phyloP scores from a whole-genome alignment of 179 eudicot species.

The Pouteria campechiana region DNA sequence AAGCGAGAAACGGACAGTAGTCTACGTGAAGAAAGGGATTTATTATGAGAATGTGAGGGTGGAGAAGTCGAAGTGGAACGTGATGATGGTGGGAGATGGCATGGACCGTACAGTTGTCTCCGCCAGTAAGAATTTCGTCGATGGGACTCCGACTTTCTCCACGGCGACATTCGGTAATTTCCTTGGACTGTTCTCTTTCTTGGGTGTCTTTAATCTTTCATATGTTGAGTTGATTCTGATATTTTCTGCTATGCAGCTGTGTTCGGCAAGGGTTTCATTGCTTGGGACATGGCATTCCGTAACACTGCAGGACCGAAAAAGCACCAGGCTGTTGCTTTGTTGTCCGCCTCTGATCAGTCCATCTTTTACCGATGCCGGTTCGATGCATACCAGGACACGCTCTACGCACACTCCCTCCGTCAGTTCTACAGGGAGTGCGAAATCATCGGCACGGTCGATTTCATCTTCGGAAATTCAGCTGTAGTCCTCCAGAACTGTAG shows the following conservation, averaged over 20 bases:
- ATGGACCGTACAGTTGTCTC: slow-evolving; percentile 20
- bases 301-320: slow-evolving; percentile 30
- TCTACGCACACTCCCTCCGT: slow-evolving; percentile 23
- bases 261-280: slow-evolving; percentile 24
- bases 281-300: slow-evolving; percentile 22
- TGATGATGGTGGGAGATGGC: slow-evolving; percentile 33
- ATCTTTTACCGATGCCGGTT: slow-evolving; percentile 21
- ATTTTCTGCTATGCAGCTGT: slow-evolving; percentile 12
- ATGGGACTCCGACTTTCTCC: slow-evolving; percentile 30
- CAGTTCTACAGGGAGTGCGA: slow-evolving; percentile 31
- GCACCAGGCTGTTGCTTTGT: slow-evolving; percentile 32
- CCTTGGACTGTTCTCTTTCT: background rate
- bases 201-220: background rate
- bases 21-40: slow-evolving; percentile 23
- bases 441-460: slow-evolving; percentile 27
- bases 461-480: slow-evolving; percentile 28
- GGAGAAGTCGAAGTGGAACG: slow-evolving; percentile 25
- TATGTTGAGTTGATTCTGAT: background rate
- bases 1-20: slow-evolving; percentile 21
- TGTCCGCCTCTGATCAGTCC: slow-evolving; percentile 21
- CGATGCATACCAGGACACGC: slow-evolving; percentile 29
- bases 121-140: slow-evolving; percentile 18
- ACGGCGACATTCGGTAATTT: slow-evolving; percentile 27
- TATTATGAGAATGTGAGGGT: slow-evolving; percentile 20
- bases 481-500: slow-evolving; percentile 24